Conservation (phyloP, 2,329 filamentous ascomycete genomes). For the Aspergillus sp. region DNA sequence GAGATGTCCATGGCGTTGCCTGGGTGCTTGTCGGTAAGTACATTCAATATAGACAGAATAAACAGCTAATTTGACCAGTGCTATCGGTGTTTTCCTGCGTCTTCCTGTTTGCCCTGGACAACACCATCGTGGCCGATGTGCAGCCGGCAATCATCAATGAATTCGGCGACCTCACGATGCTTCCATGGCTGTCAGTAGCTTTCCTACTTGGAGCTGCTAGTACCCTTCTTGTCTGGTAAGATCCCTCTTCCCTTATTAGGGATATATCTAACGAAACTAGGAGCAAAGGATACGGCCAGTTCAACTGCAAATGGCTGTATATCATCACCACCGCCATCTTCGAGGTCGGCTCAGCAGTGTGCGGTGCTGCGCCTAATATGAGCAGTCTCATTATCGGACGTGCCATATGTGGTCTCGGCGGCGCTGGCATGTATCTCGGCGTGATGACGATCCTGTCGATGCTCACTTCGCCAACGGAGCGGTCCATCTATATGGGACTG, state of each 20-base stretch:
- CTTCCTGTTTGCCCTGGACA: not conserved
- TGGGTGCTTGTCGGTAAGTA: not conserved
- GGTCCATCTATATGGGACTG: constrained; percentile 32
- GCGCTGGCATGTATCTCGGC: constrained; percentile 30
- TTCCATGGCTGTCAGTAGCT: constrained; percentile 11
- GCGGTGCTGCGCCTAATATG: constrained; percentile 1
- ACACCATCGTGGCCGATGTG: constrained; percentile 13
- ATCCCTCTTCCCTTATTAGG: no score
- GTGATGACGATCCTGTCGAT: constrained; percentile 26
- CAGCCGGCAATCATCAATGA: constrained; percentile 11
- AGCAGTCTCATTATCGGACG: constrained; percentile 7
- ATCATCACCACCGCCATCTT: not conserved
- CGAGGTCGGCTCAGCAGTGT: constrained; percentile 6
- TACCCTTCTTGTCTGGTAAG: not conserved
- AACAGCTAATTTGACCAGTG: not conserved
- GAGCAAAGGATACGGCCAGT: constrained; percentile 20
- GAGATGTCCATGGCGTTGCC: not conserved
- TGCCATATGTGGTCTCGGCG: constrained; percentile 7
- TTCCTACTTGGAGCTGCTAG: constrained; percentile 1
- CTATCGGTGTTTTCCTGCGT: not conserved
- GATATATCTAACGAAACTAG: not conserved
- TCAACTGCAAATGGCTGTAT: constrained; percentile 39
- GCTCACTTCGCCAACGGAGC: constrained; percentile 19
- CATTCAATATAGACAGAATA: no score
- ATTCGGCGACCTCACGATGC: constrained; percentile 5